These are phyloP conservation scores for Microthyrium microscopicum DNA, from an alignment of 2,329 filamentous ascomycete genomes.

Conservation along the genomic window DNA sequence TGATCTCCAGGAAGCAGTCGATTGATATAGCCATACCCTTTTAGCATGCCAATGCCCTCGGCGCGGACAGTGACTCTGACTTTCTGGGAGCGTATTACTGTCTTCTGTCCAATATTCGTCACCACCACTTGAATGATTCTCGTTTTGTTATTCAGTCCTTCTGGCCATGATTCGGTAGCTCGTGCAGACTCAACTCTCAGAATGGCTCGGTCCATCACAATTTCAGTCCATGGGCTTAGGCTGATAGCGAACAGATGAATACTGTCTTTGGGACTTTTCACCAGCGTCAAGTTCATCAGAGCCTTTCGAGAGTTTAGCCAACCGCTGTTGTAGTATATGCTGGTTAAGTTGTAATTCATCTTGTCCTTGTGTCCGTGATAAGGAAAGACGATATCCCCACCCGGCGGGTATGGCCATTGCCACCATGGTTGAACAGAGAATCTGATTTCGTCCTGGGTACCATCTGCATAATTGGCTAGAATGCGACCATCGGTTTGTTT, in stretches of 20 bases:
- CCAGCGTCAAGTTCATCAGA: constrained; percentile 25
- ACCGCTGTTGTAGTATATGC: constrained; percentile 30
- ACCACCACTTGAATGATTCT: constrained; percentile 23
- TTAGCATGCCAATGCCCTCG: no score
- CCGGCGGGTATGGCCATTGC: no score
- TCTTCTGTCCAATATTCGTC: constrained; percentile 21
- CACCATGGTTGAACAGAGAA: no score
- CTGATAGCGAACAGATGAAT: constrained; percentile 25
- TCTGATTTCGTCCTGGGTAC: no score
- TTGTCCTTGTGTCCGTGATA: constrained; percentile 24
- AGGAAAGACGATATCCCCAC: constrained; percentile 30
- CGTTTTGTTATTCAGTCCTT: constrained; percentile 21
- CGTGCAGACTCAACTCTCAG: constrained; percentile 23
- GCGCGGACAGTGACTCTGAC: constrained; percentile 18
- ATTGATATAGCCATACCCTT: constrained; percentile 22
- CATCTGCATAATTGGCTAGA: no score
- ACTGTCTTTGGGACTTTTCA: constrained; percentile 21
- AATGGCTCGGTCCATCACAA: constrained; percentile 10
- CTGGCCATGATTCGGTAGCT: constrained; percentile 25
- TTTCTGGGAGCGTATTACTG: constrained; percentile 18
- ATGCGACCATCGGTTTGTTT: no score
- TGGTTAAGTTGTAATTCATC: constrained; percentile 26
- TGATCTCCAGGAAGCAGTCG: constrained; percentile 25
- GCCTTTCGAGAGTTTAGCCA: constrained; percentile 22
- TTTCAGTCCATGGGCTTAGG: constrained; percentile 15